phyloP scores from a whole-genome alignment of 495 filamentous ascomycete genomes.

The Podospora anserina region DNA sequence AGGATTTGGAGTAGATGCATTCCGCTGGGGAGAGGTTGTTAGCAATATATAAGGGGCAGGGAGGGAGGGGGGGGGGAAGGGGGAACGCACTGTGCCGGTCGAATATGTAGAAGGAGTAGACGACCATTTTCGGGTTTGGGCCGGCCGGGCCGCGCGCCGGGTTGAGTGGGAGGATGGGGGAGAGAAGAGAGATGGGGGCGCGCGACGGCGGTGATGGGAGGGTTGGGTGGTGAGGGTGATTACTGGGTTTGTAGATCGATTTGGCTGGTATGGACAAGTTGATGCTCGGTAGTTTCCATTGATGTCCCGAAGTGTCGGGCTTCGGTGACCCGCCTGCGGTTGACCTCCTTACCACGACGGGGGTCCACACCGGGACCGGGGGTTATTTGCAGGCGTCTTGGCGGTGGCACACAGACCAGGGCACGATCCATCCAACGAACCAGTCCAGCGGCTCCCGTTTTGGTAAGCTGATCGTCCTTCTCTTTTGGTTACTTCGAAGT shows the following conservation, averaged over 20 bases:
- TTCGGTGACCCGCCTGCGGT: neutral
- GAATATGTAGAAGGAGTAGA: slow-evolving; percentile 98
- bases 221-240: neutral
- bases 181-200: neutral
- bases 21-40: slow-evolving; percentile 56
- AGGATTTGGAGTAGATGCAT: slow-evolving; percentile 88
- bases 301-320: neutral
- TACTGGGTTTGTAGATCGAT: neutral
- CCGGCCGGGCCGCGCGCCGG: slow-evolving; percentile 19
- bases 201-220: slow-evolving; percentile 3
- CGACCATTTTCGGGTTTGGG: slow-evolving; percentile 54
- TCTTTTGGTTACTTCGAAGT: neutral
- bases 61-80: slow-evolving; percentile 1
- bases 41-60: neutral
- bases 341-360: neutral
- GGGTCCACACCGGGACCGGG: neutral
- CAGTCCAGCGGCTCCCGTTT: neutral
- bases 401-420: neutral
- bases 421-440: neutral
- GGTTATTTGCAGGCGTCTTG: neutral
- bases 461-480: neutral
- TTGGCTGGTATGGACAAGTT: neutral
- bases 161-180: neutral
- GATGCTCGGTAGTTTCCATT: neutral
- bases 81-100: slow-evolving; percentile 81